phyloP scores from a whole-genome alignment of 495 filamentous ascomycete species.

The Darksidea phi region DNA sequence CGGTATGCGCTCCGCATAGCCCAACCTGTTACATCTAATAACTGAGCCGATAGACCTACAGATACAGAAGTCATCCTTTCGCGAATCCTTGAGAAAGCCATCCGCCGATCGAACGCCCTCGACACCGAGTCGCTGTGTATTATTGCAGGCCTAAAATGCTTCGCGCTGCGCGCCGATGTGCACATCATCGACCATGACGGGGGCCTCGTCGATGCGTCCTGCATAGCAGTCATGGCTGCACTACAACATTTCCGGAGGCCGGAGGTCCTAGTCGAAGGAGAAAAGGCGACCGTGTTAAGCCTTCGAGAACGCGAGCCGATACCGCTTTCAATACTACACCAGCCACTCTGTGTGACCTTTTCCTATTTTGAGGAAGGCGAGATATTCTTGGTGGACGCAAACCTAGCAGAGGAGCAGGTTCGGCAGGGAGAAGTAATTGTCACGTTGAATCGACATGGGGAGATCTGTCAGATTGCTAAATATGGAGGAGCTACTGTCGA shows the following conservation, averaged over 20 bases:
- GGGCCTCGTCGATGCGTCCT: conserved; percentile 78
- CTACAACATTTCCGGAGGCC: conserved; percentile 86
- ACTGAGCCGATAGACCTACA: conserved; percentile 33
- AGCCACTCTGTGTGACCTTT: conserved; percentile 84
- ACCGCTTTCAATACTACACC: conserved; percentile 81
- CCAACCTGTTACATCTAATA: conserved; percentile 16
- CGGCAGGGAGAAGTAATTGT: conserved; percentile 81
- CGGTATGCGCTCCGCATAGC: conserved; percentile 54
- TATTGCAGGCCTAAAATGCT: conserved; percentile 83
- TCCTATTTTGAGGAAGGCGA: conserved; percentile 68
- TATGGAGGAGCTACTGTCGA: conserved; percentile 77
- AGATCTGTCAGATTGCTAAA: conserved; percentile 89
- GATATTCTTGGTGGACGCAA: conserved; percentile 71
- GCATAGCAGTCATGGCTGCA: conserved; percentile 81
- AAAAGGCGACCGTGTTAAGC: conserved; percentile 75
- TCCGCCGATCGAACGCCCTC: conserved; percentile 85
- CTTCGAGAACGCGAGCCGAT: conserved; percentile 86
- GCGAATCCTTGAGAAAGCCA: conserved; percentile 83
- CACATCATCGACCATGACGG: conserved; percentile 90
- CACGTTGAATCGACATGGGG: conserved; percentile 82
- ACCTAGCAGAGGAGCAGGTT: conserved; percentile 78
- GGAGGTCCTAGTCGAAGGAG: conserved; percentile 79
- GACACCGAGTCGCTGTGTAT: conserved; percentile 96
- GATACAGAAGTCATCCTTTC: conserved; percentile 72
- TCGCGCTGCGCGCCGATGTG: conserved; percentile 82